Evolutionary conservation across 2,329 filamentous ascomycete genomes (phyloP).

Genomic region (Phialophora expanda): DNA sequence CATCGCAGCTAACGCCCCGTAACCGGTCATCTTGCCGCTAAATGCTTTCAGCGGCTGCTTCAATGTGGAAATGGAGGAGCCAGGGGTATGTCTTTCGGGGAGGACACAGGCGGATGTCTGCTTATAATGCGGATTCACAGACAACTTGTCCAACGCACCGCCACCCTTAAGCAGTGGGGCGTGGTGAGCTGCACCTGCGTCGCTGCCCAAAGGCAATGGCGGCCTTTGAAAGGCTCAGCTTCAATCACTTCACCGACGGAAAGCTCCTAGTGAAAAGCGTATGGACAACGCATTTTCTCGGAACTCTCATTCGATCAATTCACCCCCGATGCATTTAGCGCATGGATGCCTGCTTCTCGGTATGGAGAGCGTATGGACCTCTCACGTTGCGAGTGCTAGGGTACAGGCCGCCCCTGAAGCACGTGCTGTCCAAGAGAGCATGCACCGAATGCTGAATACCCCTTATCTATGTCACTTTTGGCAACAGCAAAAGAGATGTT

Average conservation of each 20-base stretch:
- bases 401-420: background rate
- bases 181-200: conserved; percentile 16
- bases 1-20: conserved; percentile 34
- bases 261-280: conserved; percentile 3
- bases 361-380: background rate
- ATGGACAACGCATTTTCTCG: conserved; percentile 2
- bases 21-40: conserved; percentile 32
- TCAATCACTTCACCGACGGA: conserved; percentile 7
- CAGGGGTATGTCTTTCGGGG: conserved; percentile 27
- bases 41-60: conserved; percentile 3
- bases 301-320: conserved; percentile 3
- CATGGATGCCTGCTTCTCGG: background rate
- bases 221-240: background rate
- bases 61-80: conserved; percentile 7
- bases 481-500: background rate
- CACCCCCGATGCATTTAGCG: background rate
- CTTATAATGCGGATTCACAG: conserved; percentile 29
- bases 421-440: background rate
- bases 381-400: background rate
- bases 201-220: conserved; percentile 27
- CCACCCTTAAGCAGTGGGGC: conserved; percentile 19
- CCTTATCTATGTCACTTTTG: background rate
- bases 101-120: conserved; percentile 30
- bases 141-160: conserved; percentile 27
- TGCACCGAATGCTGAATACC: background rate